Base-by-base conservation (phyloP, 2,329 filamentous ascomycete genomes). In the Curvularia hawaiiensis region DNA sequence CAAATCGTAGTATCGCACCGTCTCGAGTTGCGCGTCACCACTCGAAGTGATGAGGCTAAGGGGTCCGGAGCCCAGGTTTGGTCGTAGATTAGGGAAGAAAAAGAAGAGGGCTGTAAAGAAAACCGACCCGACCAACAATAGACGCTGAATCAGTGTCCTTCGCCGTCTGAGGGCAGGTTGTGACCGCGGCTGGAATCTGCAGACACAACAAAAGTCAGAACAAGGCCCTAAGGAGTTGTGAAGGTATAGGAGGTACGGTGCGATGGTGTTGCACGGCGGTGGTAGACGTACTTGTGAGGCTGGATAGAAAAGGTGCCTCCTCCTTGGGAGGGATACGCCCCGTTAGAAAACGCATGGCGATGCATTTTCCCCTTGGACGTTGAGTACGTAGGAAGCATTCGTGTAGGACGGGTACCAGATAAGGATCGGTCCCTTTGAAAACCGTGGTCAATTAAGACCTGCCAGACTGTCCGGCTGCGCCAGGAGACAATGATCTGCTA, bases 1-100 rank as follows among this genome's bases (percentile, higher is more conserved):
- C 62, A 99, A 83, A 75, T 99, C 95, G 79, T 98, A 98, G 79
- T 99, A 98, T 75, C 94, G 91, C 59, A 99, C 91, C 1, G 94
- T 98, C 76, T 98, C 92, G 56, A 98, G 86, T 71, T 96, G 88
- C 62, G 91, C 85, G 65, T 90, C 88, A 51, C 89, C 87, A 51
- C 81, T 79, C 22, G 84, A 80, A 39, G 87, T 87, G 50, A 93
- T 79, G 35, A 94, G 83, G 30, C 90, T 90, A 48, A 96, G 81
- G 1, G 90, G 72, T 80, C 84, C 73, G 80, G 82, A 73, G 79
- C 91, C 66, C 79, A 88, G 69, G 80, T 82, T 65, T 79, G 86
- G 76, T 78, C 88, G 78, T 63, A 92, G 86, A 77, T 91, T 90
- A 49, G 93, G 84, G 77, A 93, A 92, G 63, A 96, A 79, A 63